Evolutionary conservation across 2,329 filamentous ascomycete genomes (phyloP).

Genomic region (Periconia digitata): DNA sequence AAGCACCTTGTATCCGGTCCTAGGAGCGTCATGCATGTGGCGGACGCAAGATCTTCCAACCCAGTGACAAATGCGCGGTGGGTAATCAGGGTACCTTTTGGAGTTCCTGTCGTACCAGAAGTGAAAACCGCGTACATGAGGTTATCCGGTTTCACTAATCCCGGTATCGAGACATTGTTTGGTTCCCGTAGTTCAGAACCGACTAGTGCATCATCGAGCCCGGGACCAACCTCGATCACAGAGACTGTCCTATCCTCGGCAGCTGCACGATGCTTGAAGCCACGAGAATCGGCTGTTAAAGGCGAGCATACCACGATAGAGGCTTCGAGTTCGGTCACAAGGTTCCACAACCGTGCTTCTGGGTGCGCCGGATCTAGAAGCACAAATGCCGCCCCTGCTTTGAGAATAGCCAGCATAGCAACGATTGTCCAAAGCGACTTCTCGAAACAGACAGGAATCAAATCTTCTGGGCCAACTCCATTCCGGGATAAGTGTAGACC

Average conservation of each 20-base stretch:
- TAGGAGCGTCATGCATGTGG: slow-evolving; percentile 19
- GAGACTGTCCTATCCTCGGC: not conserved
- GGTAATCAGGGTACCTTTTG: slow-evolving; percentile 19
- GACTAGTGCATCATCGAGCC: not conserved
- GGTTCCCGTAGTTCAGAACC: not conserved
- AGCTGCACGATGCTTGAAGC: slow-evolving; percentile 7
- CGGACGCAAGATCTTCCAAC: no score
- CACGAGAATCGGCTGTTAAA: no score
- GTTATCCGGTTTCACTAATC: not conserved
- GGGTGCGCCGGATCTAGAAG: not conserved
- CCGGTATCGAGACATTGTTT: not conserved
- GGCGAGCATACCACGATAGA: slow-evolving; percentile 30
- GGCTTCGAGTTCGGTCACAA: slow-evolving; percentile 31
- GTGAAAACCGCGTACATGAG: slow-evolving; percentile 18
- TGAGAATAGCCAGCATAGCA: not conserved
- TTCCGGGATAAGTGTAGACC: not conserved
- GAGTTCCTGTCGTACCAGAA: slow-evolving; percentile 18
- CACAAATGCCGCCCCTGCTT: not conserved
- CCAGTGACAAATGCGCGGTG: slow-evolving; percentile 10
- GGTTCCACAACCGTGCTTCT: slow-evolving; percentile 23
- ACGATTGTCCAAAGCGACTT: not conserved
- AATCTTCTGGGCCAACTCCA: not conserved
- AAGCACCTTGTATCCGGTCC: slow-evolving; percentile 7
- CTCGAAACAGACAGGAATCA: not conserved
- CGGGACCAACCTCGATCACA: not conserved